Evolutionary conservation across 192 early-diverging fungal species (phyloP).

Genomic region (Entomortierella parvispora): DNA sequence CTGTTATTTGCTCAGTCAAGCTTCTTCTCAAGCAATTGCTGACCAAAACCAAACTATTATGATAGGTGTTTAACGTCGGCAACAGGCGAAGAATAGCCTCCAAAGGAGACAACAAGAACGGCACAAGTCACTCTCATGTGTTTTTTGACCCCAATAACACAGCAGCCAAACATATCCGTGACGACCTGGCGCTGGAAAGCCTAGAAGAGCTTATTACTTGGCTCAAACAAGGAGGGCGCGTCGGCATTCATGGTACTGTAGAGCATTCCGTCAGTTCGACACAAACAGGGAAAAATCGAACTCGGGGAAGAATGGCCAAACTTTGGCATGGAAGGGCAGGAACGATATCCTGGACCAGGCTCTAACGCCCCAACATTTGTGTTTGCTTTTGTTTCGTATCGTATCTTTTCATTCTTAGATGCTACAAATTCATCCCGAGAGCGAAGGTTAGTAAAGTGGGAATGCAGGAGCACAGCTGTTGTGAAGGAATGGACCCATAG

Average conservation of each 20-base stretch:
- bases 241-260: slow-evolving; percentile 79
- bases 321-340: neutral
- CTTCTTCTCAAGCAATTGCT: no score
- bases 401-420: slow-evolving; percentile 65
- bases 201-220: slow-evolving; percentile 92
- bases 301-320: neutral
- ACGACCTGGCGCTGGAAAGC: slow-evolving; percentile 90
- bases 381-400: slow-evolving; percentile 9
- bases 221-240: slow-evolving; percentile 88
- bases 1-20: no score
- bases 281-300: no score
- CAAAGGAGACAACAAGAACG: slow-evolving; percentile 53
- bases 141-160: slow-evolving; percentile 96
- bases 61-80: slow-evolving; percentile 94
- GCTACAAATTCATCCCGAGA: slow-evolving; percentile 94
- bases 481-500: slow-evolving; percentile 1
- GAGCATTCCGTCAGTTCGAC: neutral
- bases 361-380: no score
- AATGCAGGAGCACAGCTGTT: slow-evolving; percentile 37
- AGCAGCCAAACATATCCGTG: slow-evolving; percentile 78
- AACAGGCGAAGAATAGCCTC: slow-evolving; percentile 84
- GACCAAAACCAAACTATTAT: no score
- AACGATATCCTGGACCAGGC: no score
- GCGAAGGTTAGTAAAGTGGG: slow-evolving; percentile 67
- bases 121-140: slow-evolving; percentile 73